phyloP scores from a whole-genome alignment of 2,329 filamentous ascomycete genomes.

The Curvularia verruculosa region DNA sequence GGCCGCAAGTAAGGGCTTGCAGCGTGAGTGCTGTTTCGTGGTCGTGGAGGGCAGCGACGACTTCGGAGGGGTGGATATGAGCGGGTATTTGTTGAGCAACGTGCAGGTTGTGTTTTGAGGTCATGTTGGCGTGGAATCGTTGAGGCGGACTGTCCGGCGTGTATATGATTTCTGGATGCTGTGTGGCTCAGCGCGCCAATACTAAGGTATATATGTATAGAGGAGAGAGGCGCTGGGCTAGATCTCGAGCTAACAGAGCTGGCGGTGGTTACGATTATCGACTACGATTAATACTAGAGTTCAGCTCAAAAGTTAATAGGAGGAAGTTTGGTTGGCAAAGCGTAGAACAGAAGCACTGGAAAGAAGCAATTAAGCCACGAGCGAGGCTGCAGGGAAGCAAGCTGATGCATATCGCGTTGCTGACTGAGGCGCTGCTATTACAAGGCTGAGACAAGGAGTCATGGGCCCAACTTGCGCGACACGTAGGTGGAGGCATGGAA shows the following conservation, averaged over 20 bases:
- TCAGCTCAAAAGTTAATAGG: not conserved
- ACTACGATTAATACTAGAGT: constrained; percentile 11
- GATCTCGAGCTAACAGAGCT: not conserved
- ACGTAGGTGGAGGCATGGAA: constrained; percentile 1
- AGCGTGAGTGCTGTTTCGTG: constrained; percentile 43
- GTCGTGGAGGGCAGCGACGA: constrained; percentile 44
- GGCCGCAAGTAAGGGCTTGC: constrained; percentile 41
- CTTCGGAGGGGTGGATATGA: constrained; percentile 30
- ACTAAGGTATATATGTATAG: not conserved
- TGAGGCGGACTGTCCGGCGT: not conserved
- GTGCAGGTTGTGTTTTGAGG: constrained; percentile 43
- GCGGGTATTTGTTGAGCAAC: constrained; percentile 38
- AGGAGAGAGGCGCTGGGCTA: not conserved
- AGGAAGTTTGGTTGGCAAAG: not conserved
- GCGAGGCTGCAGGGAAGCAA: constrained; percentile 7
- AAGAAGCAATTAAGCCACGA: not conserved
- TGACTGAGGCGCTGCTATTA: constrained; percentile 14
- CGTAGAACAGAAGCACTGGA: not conserved
- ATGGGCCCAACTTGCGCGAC: constrained; percentile 9
- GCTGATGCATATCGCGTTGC: constrained; percentile 18
- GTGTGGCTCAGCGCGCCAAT: not conserved
- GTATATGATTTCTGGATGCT: not conserved
- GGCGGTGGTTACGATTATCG: constrained; percentile 5
- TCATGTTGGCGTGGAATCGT: constrained; percentile 17
- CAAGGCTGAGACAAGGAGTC: constrained; percentile 10